Base-by-base conservation (phyloP, 768 basidiomycete species). In the Lactifluus hygrophoroides region DNA sequence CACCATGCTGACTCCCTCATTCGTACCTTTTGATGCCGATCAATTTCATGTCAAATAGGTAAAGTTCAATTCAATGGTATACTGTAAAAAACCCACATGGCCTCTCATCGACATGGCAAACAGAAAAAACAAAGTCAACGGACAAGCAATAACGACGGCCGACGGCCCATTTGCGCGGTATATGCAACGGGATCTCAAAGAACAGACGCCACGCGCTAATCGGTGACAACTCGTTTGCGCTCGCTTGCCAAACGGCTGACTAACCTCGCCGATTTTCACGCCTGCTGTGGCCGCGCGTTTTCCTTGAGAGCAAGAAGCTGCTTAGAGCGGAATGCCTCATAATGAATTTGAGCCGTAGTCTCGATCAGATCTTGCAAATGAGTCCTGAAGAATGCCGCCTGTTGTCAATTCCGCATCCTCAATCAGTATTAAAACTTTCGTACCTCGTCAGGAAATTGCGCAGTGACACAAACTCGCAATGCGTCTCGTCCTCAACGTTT, bases 311-410 rank as follows among this genome's bases (percentile, higher is more conserved):
- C 95, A 47, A 97, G 79, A 65, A 98, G 74, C 76, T 99, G 95
- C 77, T 97, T 97, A 66, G 93, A 95, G 64, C 95, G 85, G 92
- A 99, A 99, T 9, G 94, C 93, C 77, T 99, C 95, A 72, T 98
- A 99, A 75, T 99, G 95, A 71, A 95, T 96, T 73, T 94, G 90
- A 11, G 96, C 94, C 10, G 96, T 98, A 56, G 95, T 96, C 79
- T 99, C 95, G 70, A 99, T 99, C 70, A 99, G 76, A 69, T 98
- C 95, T 73, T 99, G 95, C 69, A 99, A 73, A 75, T 99, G 96
- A 30, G 95, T 95, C 74, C 94, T 89, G 60, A 47, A 54, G 8
- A 17, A 6, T 9, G 32, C 35, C 49, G 30, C 37, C 37, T 27
- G 28, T n/a, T 14, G 14, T 23, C 48, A 16, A 21, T 5, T 45